These are phyloP conservation scores for Jacaranda copaia DNA, from an alignment of 257 asterid genomes.

Conservation along the genomic window DNA sequence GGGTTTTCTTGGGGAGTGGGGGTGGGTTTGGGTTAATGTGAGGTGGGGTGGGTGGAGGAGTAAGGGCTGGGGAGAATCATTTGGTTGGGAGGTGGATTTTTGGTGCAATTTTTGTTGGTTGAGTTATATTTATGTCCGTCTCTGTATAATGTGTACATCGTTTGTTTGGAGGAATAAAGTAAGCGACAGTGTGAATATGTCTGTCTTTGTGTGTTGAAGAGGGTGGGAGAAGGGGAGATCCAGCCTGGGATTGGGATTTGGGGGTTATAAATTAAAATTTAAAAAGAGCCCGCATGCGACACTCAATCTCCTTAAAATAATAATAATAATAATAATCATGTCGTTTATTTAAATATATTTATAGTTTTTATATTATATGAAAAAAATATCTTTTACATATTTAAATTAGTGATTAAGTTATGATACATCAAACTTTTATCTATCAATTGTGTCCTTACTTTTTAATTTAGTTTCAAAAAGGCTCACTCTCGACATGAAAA, in stretches of 20 bases:
- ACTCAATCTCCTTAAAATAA: too few relatives aligned
- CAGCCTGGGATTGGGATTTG: constrained; percentile 43
- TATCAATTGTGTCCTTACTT: too few relatives aligned
- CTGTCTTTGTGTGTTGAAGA: not conserved
- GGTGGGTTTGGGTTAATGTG: constrained; percentile 27
- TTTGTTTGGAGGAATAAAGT: constrained; percentile 11
- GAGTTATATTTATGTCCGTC: not conserved
- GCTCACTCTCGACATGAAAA: too few relatives aligned
- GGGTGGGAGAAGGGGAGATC: constrained; percentile 11
- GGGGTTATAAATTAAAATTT: not conserved
- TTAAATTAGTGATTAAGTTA: too few relatives aligned
- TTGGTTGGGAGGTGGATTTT: constrained; percentile 29
- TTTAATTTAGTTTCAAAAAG: too few relatives aligned
- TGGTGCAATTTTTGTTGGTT: not conserved
- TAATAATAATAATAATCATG: too few relatives aligned
- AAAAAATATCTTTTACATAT: too few relatives aligned
- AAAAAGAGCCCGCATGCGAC: not conserved
- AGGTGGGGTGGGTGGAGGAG: not conserved
- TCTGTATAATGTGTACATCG: not conserved
- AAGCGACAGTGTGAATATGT: constrained; percentile 33
- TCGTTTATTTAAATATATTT: too few relatives aligned
- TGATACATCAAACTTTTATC: too few relatives aligned
- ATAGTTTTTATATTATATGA: too few relatives aligned
- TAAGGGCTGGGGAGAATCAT: constrained; percentile 30
- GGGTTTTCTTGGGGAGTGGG: not conserved